Base-by-base conservation (phyloP, 768 basidiomycete species). In the Lyophyllum decastes region DNA sequence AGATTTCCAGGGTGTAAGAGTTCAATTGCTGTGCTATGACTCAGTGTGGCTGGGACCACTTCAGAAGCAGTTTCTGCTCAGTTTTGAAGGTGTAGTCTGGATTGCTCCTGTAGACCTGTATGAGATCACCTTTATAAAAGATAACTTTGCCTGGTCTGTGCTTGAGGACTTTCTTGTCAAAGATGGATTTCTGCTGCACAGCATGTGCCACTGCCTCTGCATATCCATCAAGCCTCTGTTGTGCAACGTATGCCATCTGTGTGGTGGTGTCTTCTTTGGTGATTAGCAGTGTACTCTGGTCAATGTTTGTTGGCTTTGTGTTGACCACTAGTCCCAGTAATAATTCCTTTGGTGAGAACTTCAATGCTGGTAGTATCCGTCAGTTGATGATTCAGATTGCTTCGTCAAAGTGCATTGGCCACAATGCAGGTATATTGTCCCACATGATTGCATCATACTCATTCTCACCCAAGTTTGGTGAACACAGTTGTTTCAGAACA, bases 391-490 rank as follows among this genome's bases (percentile, higher is more conserved):
- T 49, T 0, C 47, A 34, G 2, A 72, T 57, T 0, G 74, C 74
- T 1, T 50, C 38, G 7, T 73, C 67, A 0, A 78, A 61, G 45
- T 75, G 66, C 4, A 64, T 57, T 10, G 73, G 67, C 77, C 76
- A 78, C 1, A 46, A 55, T 3, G 38, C 24, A 11, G 68, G 73
- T 3, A 76, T 27, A 24, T 58, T 35, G 25, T 68, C 55, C 55
- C 34, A 56, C 11, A 46, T 27, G 47, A 67, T 66, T 2, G 12
- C 26, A 0, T 66, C 48, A 6, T 59, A 63, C n/a, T 35, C 33
- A 14, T 54, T 33, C 21, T 54, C 46, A 1, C 46, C 34, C n/a
- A 54, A 33, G 16, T 54, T 61, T 1, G 76, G 77, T 9, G 69
- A 66, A 38, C 76, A 77, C 4, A 78, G 50, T 0, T 67, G 43